phyloP scores from a whole-genome alignment of 441 rosid species.

The Corymbia citriodora region DNA sequence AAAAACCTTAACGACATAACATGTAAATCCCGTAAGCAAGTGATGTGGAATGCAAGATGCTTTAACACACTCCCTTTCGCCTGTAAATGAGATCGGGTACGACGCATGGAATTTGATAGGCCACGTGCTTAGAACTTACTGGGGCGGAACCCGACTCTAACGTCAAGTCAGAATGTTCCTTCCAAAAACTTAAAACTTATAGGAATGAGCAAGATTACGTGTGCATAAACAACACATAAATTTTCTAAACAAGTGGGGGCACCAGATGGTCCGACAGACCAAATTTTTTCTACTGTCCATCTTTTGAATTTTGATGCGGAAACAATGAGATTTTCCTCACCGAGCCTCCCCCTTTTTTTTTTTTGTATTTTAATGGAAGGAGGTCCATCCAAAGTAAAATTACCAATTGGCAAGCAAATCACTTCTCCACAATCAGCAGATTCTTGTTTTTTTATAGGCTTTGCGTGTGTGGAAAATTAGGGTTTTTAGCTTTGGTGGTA shows the following conservation, averaged over 20 bases:
- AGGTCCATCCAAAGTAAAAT: neutral
- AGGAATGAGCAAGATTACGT: too few species aligned
- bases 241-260: neutral
- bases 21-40: neutral
- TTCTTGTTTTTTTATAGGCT: neutral
- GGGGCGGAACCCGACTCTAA: neutral
- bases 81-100: too few species aligned
- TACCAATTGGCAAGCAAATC: neutral
- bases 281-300: neutral
- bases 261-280: too few species aligned
- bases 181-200: neutral
- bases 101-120: neutral
- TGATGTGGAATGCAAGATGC: neutral
- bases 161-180: neutral
- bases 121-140: neutral
- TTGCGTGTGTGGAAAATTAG: neutral
- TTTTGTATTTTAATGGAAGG: neutral
- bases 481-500: neutral
- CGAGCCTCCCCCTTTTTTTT: neutral
- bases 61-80: neutral
- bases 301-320: neutral
- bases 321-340: neutral
- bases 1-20: too few species aligned
- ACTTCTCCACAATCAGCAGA: neutral
- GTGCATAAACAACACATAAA: neutral